A percentile compares a stretch with the other conserved stretches of the same genome.
Conservation (phyloP, 2,329 filamentous ascomycete species). For the Colletotrichum tanaceti region DNA sequence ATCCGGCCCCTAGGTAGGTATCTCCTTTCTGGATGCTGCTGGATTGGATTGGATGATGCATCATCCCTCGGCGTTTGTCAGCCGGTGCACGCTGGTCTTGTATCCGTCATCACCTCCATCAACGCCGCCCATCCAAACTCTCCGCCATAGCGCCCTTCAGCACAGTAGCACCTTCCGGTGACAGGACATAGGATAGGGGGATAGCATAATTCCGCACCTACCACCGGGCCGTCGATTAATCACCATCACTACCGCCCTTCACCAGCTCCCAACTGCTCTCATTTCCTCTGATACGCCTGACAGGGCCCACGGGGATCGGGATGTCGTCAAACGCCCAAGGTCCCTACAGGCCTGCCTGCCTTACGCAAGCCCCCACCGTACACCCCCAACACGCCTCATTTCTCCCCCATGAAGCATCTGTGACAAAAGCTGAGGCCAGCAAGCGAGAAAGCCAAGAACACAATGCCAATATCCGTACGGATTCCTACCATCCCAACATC, state of each 20-base stretch:
- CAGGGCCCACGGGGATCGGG: no score
- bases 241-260: conserved; percentile 7
- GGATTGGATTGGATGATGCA: conserved; percentile 13
- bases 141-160: conserved; percentile 8
- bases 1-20: neutral
- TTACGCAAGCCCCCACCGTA: neutral
- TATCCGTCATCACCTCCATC: conserved; percentile 35
- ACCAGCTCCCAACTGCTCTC: conserved; percentile 8
- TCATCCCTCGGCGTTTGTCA: conserved; percentile 36
- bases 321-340: conserved; percentile 1
- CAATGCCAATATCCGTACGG: conserved; percentile 19
- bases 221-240: conserved; percentile 19
- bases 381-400: no score
- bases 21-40: conserved; percentile 4
- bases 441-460: conserved; percentile 18
- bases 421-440: conserved; percentile 27
- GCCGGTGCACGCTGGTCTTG: conserved; percentile 20
- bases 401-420: conserved; percentile 7
- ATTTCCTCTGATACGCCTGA: conserved; percentile 18
- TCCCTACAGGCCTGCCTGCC: neutral
- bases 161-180: neutral
- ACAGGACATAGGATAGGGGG: conserved; percentile 26
- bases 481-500: conserved; percentile 30
- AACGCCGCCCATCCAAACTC: conserved; percentile 22
- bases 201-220: conserved; percentile 37